Evolutionary conservation across 129 eudicot genomes (phyloP).

Genomic region (Artemisia argyi): DNA sequence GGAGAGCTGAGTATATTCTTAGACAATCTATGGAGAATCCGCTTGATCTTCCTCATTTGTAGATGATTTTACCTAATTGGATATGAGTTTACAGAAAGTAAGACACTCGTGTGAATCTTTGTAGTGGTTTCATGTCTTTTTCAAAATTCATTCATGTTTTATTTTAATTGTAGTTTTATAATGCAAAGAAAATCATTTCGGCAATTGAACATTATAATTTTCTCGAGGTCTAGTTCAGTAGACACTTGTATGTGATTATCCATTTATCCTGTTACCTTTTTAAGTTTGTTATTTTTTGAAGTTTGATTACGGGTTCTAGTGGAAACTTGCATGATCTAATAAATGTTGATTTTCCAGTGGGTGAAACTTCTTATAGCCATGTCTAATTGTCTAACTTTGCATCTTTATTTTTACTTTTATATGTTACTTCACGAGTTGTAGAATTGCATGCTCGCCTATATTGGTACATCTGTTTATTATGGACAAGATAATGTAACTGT

Average conservation of each 20-base stretch:
- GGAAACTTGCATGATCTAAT: constrained; percentile 15
- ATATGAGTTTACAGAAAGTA: constrained; percentile 28
- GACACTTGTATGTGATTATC: constrained; percentile 21
- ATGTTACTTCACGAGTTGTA: neutral
- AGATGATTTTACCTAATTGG: constrained; percentile 51
- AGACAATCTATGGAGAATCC: constrained; percentile 82
- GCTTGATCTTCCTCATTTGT: constrained; percentile 77
- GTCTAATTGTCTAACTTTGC: constrained; percentile 13
- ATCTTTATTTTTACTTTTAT: constrained; percentile 5
- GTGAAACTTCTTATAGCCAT: neutral
- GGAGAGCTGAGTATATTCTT: constrained; percentile 84
- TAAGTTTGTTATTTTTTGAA: constrained; percentile 12
- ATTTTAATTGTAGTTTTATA: constrained; percentile 31
- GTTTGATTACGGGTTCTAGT: constrained; percentile 13
- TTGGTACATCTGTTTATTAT: neutral
- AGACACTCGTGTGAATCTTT: constrained; percentile 38
- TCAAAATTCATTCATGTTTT: constrained; percentile 36
- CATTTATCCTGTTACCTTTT: constrained; percentile 29
- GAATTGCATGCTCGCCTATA: neutral
- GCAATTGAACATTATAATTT: constrained; percentile 33
- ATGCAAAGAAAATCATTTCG: constrained; percentile 34
- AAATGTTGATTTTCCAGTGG: neutral
- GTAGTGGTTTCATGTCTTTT: constrained; percentile 36
- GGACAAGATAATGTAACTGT: neutral
- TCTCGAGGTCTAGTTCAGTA: constrained; percentile 12